Conservation (phyloP, 345 rosid species). For the Alliaria petiolata region DNA sequence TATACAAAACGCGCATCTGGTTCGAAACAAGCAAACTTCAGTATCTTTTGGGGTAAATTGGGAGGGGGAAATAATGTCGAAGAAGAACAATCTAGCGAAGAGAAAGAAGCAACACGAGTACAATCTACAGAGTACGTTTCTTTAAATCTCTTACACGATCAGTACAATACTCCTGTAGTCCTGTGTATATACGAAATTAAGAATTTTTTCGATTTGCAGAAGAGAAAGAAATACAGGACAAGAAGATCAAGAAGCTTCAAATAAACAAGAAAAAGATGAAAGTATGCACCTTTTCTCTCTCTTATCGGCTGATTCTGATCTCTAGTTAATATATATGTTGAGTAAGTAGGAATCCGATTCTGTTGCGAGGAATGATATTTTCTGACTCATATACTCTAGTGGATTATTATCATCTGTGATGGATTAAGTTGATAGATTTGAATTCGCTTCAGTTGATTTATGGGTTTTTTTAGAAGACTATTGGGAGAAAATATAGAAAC, state of each 20-base stretch:
- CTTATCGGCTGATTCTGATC: not conserved
- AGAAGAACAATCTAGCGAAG: constrained; percentile 81
- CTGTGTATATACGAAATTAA: not conserved
- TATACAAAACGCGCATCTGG: not conserved
- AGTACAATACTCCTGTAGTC: not conserved
- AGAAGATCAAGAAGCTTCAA: constrained; percentile 64
- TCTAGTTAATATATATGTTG: not conserved
- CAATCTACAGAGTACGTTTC: constrained; percentile 61
- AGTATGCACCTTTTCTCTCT: constrained; percentile 36
- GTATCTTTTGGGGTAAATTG: not conserved
- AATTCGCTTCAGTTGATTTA: not conserved
- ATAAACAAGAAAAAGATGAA: constrained; percentile 93
- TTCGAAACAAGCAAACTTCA: not conserved
- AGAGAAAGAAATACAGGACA: constrained; percentile 74
- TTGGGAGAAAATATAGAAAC: not conserved
- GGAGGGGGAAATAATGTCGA: constrained; percentile 54
- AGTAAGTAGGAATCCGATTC: not conserved
- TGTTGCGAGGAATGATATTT: not conserved
- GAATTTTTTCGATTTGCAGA: constrained; percentile 35
- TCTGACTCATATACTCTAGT: not conserved
- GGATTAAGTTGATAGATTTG: not conserved
- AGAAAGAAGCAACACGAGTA: constrained; percentile 85
- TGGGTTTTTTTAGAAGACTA: not conserved
- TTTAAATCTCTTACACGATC: not conserved
- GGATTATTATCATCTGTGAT: not conserved